Evolutionary conservation across 2,329 filamentous ascomycete species (phyloP).

Genomic region (Ophiostoma ulmi): DNA sequence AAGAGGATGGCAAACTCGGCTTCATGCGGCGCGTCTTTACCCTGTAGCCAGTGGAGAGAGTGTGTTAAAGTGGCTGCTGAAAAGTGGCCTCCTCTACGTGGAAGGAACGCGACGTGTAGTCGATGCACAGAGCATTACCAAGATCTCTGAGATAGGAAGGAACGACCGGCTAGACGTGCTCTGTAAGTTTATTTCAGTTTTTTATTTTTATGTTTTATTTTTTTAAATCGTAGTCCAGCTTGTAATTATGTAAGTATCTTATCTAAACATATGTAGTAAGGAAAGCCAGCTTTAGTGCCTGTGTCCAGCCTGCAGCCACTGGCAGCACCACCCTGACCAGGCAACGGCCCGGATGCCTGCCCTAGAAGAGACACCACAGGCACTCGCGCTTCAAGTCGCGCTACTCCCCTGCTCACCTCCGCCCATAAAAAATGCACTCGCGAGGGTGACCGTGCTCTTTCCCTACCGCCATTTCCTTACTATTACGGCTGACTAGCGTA

Average conservation of each 20-base stretch:
- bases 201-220: not conserved
- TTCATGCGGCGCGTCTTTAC: conserved; percentile 7
- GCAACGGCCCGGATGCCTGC: conserved; percentile 11
- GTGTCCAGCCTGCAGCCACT: not conserved
- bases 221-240: not conserved
- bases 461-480: not conserved
- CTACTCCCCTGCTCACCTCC: not conserved
- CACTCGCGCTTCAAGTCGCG: conserved; percentile 18
- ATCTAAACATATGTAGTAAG: not conserved
- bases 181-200: not conserved
- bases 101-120: conserved; percentile 10
- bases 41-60: not conserved
- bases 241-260: too few species aligned
- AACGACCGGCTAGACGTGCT: not conserved
- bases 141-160: not conserved
- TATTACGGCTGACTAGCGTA: not conserved
- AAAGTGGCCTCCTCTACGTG: not conserved
- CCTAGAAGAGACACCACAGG: conserved; percentile 1
- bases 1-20: not conserved
- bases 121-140: not conserved
- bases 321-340: conserved; percentile 13
- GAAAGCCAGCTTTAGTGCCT: not conserved
- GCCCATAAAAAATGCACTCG: conserved; percentile 15
- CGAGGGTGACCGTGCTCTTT: conserved; percentile 17
- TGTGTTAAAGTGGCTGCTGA: conserved; percentile 3